A percentile compares a stretch with the other conserved stretches of the same genome.
phyloP scores from a whole-genome alignment of 192 early-diverging fungal genomes.

The Kickxella alabastrina region DNA sequence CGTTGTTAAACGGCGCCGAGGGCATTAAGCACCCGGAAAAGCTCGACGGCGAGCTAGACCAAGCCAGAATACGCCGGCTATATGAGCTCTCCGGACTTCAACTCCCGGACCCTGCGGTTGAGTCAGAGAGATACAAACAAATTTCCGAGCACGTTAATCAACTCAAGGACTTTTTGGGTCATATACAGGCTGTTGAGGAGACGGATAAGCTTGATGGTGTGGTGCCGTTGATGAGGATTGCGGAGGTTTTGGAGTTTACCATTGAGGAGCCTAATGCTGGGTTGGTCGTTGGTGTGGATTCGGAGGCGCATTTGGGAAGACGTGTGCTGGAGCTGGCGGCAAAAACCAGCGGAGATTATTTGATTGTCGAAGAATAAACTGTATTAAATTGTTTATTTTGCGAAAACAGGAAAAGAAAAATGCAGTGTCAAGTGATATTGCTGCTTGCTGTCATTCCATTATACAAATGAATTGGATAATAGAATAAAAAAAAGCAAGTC shows the following conservation, averaged over 20 bases:
- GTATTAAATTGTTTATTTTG: background rate
- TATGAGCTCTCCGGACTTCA: conserved; percentile 27
- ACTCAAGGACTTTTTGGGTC: conserved; percentile 41
- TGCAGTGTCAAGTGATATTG: too few species aligned
- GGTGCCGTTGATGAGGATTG: conserved; percentile 28
- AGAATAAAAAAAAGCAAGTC: too few species aligned
- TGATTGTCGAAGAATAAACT: conserved; percentile 27
- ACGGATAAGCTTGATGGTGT: conserved; percentile 21
- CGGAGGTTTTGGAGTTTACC: conserved; percentile 29
- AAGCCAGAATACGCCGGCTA: conserved; percentile 13
- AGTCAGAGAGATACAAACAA: conserved; percentile 4
- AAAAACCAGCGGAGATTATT: conserved; percentile 19
- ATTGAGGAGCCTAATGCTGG: conserved; percentile 4
- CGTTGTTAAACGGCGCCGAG: conserved; percentile 12
- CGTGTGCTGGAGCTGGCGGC: conserved; percentile 10
- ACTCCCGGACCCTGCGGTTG: conserved; percentile 9
- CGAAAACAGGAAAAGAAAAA: too few species aligned
- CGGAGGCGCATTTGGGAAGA: conserved; percentile 5
- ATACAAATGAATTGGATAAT: too few species aligned
- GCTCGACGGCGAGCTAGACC: conserved; percentile 8
- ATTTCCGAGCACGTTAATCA: conserved; percentile 22
- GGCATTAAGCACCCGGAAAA: background rate
- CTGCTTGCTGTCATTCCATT: too few species aligned
- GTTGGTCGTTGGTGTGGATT: background rate
- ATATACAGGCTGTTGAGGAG: conserved; percentile 15